phyloP scores from a whole-genome alignment of 2,329 filamentous ascomycete species.

The Sporothrix dimorphospora region DNA sequence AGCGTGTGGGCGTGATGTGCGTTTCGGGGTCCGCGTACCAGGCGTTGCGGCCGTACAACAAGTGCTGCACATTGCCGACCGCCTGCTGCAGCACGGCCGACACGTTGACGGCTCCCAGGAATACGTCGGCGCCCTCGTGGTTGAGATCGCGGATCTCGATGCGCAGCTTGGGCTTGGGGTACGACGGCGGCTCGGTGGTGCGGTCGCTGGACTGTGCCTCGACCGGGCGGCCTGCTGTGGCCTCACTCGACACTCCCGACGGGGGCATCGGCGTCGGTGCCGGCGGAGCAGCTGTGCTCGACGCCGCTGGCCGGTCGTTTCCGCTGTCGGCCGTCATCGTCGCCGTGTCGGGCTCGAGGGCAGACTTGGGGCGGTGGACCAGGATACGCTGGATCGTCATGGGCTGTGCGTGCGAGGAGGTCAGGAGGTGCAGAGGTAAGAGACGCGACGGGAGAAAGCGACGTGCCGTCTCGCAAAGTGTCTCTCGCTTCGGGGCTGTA shows the following conservation, averaged over 20 bases:
- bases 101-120: conserved; percentile 69
- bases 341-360: background rate
- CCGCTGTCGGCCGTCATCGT: conserved; percentile 20
- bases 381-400: conserved; percentile 11
- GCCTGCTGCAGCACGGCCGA: conserved; percentile 63
- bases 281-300: background rate
- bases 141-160: conserved; percentile 62
- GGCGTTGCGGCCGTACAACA: conserved; percentile 66
- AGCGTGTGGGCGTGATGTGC: conserved; percentile 68
- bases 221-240: background rate
- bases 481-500: conserved; percentile 1
- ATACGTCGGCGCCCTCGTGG: conserved; percentile 64
- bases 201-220: conserved; percentile 3
- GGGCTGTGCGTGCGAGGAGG: background rate
- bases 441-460: no score
- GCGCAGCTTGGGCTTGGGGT: conserved; percentile 59
- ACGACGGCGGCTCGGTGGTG: conserved; percentile 34
- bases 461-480: background rate
- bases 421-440: background rate
- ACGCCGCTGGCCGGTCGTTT: background rate
- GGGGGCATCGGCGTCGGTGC: conserved; percentile 10
- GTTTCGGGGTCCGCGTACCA: conserved; percentile 47
- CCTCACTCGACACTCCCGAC: background rate
- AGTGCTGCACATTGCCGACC: conserved; percentile 68
- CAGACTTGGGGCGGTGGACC: conserved; percentile 3